A percentile compares a stretch with the other conserved stretches of the same genome.
phyloP scores from a whole-genome alignment of 495 filamentous ascomycete genomes.

The Letharia lupina region DNA sequence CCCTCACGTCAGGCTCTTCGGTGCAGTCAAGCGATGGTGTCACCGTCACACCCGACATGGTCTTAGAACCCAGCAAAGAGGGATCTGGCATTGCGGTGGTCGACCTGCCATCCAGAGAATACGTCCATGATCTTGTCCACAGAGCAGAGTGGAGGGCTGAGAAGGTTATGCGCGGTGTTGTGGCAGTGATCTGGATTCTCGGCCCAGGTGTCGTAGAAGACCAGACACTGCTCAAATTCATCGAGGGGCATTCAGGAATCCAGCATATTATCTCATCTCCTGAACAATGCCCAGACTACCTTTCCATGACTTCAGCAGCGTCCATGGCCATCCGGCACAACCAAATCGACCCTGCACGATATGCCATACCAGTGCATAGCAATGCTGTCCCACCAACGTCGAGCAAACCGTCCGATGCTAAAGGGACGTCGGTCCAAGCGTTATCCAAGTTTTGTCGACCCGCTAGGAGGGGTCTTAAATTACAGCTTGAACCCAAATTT shows the following conservation, averaged over 20 bases:
- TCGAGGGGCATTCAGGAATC: slow-evolving; percentile 47
- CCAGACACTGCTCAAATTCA: slow-evolving; percentile 55
- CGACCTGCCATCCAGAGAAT: slow-evolving; percentile 61
- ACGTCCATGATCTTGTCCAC: slow-evolving; percentile 56
- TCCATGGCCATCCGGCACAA: slow-evolving; percentile 55
- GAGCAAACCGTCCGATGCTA: not conserved
- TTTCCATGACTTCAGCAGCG: slow-evolving; percentile 58
- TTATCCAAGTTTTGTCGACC: slow-evolving; percentile 1
- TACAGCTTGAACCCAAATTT: slow-evolving; percentile 61
- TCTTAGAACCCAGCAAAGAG: slow-evolving; percentile 45
- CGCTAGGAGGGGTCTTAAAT: slow-evolving; percentile 42
- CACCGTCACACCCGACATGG: slow-evolving; percentile 56
- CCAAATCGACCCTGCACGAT: slow-evolving; percentile 59
- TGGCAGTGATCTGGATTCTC: slow-evolving; percentile 72
- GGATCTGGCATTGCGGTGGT: slow-evolving; percentile 68
- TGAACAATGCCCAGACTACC: slow-evolving; percentile 62
- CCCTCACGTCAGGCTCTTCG: slow-evolving; percentile 43
- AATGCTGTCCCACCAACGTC: slow-evolving; percentile 38
- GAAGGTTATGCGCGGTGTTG: slow-evolving; percentile 55
- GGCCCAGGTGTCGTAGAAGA: slow-evolving; percentile 57
- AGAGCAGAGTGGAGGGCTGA: slow-evolving; percentile 65
- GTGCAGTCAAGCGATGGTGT: slow-evolving; percentile 50
- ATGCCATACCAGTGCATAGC: slow-evolving; percentile 53
- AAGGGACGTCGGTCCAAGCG: not conserved
- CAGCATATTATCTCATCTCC: slow-evolving; percentile 69